phyloP scores from a whole-genome alignment of 2,329 filamentous ascomycete species.

The Mycogone perniciosa region DNA sequence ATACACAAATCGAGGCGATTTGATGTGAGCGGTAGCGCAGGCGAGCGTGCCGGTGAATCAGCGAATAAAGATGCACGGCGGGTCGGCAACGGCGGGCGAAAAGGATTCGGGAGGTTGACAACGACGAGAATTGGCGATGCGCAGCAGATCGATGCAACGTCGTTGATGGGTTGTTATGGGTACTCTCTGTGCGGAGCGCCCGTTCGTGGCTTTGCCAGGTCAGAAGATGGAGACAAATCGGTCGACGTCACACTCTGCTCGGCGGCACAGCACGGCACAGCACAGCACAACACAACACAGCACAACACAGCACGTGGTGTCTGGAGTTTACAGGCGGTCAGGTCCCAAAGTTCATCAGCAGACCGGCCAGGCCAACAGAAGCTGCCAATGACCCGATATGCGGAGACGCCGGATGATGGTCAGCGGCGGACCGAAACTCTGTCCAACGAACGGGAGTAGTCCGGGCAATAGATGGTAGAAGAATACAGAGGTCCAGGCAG shows the following conservation, averaged over 20 bases:
- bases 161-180: no score
- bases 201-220: no score
- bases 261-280: neutral
- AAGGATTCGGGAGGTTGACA: neutral
- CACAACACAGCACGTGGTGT: neutral
- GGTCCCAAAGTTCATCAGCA: slow-evolving; percentile 2
- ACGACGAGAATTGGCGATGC: no score
- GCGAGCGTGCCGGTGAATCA: slow-evolving; percentile 7
- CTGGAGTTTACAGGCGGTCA: slow-evolving; percentile 4
- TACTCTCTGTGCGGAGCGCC: no score
- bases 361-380: slow-evolving; percentile 1
- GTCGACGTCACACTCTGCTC: neutral
- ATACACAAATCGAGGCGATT: slow-evolving; percentile 1
- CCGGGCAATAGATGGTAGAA: no score
- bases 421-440: no score
- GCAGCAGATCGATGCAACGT: no score
- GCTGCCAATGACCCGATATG: neutral
- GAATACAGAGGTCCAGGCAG: no score
- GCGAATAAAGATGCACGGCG: neutral
- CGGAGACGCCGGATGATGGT: neutral
- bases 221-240: neutral
- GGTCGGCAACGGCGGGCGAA: neutral
- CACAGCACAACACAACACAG: no score
- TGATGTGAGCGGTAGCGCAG: slow-evolving; percentile 2
- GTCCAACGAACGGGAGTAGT: no score